phyloP scores from a whole-genome alignment of 441 rosid genomes.

The Theobroma grandiflorum region DNA sequence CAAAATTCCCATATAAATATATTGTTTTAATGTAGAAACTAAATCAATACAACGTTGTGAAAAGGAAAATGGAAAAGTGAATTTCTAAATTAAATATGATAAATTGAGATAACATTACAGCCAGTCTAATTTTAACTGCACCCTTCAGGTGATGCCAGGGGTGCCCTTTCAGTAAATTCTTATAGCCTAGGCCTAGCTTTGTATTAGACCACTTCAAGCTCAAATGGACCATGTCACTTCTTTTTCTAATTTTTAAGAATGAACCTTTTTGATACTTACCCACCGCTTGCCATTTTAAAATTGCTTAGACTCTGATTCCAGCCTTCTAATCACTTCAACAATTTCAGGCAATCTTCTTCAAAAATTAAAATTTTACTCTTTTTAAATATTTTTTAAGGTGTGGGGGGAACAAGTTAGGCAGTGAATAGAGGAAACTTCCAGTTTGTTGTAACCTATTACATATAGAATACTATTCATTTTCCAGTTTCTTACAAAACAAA shows the following conservation, averaged over 20 bases:
- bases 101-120: not conserved
- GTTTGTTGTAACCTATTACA: too few relatives aligned
- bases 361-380: not conserved
- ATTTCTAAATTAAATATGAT: not conserved
- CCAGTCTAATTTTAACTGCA: not conserved
- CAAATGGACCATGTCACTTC: not conserved
- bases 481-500: too few relatives aligned
- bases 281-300: too few relatives aligned
- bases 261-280: not conserved
- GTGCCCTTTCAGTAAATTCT: not conserved
- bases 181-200: not conserved
- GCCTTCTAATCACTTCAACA: not conserved
- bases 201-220: not conserved
- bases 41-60: not conserved
- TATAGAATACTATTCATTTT: too few relatives aligned
- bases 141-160: not conserved
- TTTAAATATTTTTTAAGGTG: not conserved
- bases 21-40: not conserved
- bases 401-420: not conserved
- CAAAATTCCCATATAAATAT: not conserved
- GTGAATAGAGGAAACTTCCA: too few relatives aligned
- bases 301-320: not conserved
- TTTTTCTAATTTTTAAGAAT: not conserved
- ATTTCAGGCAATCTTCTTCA: not conserved
- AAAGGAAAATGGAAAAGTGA: not conserved